Percentiles rank a stretch among this genome's conserved stretches.
Conservation (phyloP, 768 basidiomycete genomes). For the Lentinula boryana region DNA sequence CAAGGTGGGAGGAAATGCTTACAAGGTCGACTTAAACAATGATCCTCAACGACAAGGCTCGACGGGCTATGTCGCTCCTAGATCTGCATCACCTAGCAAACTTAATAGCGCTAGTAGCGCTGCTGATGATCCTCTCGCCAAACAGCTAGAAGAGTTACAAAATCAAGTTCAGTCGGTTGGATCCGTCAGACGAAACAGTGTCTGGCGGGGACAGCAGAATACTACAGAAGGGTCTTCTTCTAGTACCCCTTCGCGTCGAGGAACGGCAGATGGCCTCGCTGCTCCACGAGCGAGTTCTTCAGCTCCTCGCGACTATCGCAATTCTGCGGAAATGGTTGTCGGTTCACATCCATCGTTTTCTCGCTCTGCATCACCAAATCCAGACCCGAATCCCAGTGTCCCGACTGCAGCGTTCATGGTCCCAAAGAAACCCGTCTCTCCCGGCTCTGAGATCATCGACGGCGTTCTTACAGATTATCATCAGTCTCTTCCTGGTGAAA, state of each 20-base stretch:
- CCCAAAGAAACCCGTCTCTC: slow-evolving; percentile 42
- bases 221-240: neutral
- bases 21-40: slow-evolving; percentile 56
- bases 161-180: slow-evolving; percentile 39
- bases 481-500: slow-evolving; percentile 85
- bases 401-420: slow-evolving; percentile 76
- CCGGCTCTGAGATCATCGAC: slow-evolving; percentile 50
- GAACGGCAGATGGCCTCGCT: slow-evolving; percentile 9
- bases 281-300: slow-evolving; percentile 20
- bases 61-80: slow-evolving; percentile 20
- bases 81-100: slow-evolving; percentile 22
- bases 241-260: slow-evolving; percentile 2
- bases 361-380: slow-evolving; percentile 68
- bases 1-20: slow-evolving; percentile 62
- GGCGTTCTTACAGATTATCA: slow-evolving; percentile 74
- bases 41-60: slow-evolving; percentile 47
- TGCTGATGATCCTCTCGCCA: slow-evolving; percentile 56
- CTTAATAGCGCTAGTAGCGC: slow-evolving; percentile 16
- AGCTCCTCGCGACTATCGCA: slow-evolving; percentile 57
- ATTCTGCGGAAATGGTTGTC: slow-evolving; percentile 74
- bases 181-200: slow-evolving; percentile 40
- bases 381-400: slow-evolving; percentile 34
- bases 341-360: slow-evolving; percentile 65
- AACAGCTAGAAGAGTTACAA: slow-evolving; percentile 58
- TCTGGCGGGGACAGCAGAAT: slow-evolving; percentile 17